Evolutionary conservation across 2,329 filamentous ascomycete genomes (phyloP).

Genomic region (Ophiostoma sp.): DNA sequence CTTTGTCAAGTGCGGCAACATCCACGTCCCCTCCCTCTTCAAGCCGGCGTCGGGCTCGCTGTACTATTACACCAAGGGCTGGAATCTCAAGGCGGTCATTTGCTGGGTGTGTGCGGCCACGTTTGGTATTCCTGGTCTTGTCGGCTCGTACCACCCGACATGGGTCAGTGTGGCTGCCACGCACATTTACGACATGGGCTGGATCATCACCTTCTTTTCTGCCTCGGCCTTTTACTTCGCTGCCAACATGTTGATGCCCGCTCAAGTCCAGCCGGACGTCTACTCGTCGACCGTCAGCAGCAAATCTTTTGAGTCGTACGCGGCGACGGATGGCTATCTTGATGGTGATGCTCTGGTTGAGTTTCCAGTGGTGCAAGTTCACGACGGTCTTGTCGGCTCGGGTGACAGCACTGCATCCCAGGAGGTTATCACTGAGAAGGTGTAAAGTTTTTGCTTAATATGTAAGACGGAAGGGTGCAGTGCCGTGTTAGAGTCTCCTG

Average conservation of each 20-base stretch:
- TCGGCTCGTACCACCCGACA: constrained; percentile 37
- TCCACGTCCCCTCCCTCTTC: constrained; percentile 27
- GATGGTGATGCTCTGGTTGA: constrained; percentile 20
- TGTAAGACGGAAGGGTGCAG: not conserved
- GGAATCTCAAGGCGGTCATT: constrained; percentile 39
- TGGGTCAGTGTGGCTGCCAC: constrained; percentile 36
- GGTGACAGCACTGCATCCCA: constrained; percentile 9
- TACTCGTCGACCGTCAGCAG: constrained; percentile 5
- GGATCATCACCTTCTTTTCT: constrained; percentile 38
- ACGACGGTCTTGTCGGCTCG: not conserved
- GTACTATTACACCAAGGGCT: constrained; percentile 38
- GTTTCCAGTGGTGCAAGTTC: not conserved
- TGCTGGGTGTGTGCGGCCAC: constrained; percentile 39
- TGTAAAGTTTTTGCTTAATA: not conserved
- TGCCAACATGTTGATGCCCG: constrained; percentile 41
- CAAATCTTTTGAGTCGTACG: constrained; percentile 17
- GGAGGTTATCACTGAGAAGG: not conserved
- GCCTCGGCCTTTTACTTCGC: constrained; percentile 38
- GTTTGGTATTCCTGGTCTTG: constrained; percentile 40
- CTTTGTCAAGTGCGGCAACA: constrained; percentile 26
- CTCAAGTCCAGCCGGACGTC: constrained; percentile 27
- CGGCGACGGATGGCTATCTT: constrained; percentile 15
- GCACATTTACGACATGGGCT: constrained; percentile 39
- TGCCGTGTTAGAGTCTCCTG: not conserved
- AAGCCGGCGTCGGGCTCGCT: not conserved